Base-by-base conservation (phyloP, 1,139 yeast species). In the Sugiyamaella pinicola region DNA sequence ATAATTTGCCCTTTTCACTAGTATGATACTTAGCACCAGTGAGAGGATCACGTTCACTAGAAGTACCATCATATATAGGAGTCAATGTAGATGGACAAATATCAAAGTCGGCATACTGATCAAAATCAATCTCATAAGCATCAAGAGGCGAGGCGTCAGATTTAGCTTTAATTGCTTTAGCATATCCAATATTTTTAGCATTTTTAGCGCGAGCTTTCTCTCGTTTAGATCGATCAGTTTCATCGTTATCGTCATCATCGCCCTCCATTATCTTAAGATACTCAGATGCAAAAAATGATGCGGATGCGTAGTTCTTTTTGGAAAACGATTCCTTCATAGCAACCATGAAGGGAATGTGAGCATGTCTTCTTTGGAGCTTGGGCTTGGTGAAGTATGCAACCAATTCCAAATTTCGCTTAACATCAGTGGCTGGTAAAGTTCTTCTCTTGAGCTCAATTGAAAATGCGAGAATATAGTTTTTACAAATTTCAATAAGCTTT, bases 341-440 rank as follows among this genome's bases (percentile, higher is more conserved):
- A 56, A 90, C 96, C 69, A 89, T 95, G 64, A 90, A 78, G 9
- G 99, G 97, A 66, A 90, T 85, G 52, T 86, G 80, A 58, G 84
- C 82, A 70, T 95, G 99, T 5, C 85, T 84, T 44, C 87, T 84
- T 62, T 87, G 90, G 62, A 95, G 80, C 61, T 85, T 81, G 38
- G 91, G 85, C 67, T 83, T 83, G 15, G 99, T 89, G 75, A 95
- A 95, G 72, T 91, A 93, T 0, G 98, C 96, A 4, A 98, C 98
- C 62, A 95, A 77, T 70, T 93, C 99, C 66, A 95, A 78, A 67
- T 88, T 90, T 58, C 98, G 85, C 72, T 89, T 86, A 56, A 87
- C 86, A 56, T 88, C 88, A 56, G 87, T 86, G 3, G 84, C 76
- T 37, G 86, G 88, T 55, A 91, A 74, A 7, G 85, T 69, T 72